These are phyloP conservation scores for Colletotrichum sojae DNA, from an alignment of 2,329 filamentous ascomycete genomes.

Conservation along the genomic window DNA sequence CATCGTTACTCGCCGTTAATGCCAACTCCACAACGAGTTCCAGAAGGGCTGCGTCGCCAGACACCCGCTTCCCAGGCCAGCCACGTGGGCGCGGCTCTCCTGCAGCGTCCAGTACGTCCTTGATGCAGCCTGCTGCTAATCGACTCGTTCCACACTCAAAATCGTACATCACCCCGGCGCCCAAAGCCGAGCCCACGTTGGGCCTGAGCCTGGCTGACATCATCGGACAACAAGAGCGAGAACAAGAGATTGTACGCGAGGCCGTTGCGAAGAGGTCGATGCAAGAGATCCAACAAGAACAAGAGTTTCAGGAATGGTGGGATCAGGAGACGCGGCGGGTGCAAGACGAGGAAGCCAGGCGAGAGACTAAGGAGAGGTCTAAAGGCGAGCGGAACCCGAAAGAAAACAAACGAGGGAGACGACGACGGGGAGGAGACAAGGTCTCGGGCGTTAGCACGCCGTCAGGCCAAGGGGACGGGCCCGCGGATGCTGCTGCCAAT, in stretches of 20 bases:
- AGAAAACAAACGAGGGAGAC: slow-evolving; percentile 32
- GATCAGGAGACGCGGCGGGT: slow-evolving; percentile 84
- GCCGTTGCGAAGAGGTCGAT: slow-evolving; percentile 89
- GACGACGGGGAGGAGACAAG: slow-evolving; percentile 48
- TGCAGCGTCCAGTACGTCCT: slow-evolving; percentile 45
- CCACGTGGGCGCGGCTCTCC: slow-evolving; percentile 55
- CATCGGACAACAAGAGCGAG: slow-evolving; percentile 85
- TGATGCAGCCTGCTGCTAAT: slow-evolving; percentile 51
- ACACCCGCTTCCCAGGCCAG: slow-evolving; percentile 75
- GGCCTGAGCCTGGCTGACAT: slow-evolving; percentile 90
- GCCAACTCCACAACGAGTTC: slow-evolving; percentile 52
- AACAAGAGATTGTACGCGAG: slow-evolving; percentile 86
- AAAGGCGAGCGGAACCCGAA: slow-evolving; percentile 54
- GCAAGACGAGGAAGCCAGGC: slow-evolving; percentile 71
- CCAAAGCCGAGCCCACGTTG: slow-evolving; percentile 73
- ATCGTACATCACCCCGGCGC: slow-evolving; percentile 69
- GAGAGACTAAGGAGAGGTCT: slow-evolving; percentile 58
- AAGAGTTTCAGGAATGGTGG: slow-evolving; percentile 98
- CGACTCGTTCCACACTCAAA: slow-evolving; percentile 72
- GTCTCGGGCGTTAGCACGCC: slow-evolving; percentile 4
- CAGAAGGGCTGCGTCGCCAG: slow-evolving; percentile 70
- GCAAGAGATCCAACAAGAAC: slow-evolving; percentile 96
- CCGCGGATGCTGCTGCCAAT: slow-evolving; percentile 10
- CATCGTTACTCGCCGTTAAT: slow-evolving; percentile 61
- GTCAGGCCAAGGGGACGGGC: slow-evolving; percentile 8